These are phyloP conservation scores for Immersiella caudata DNA, from an alignment of 495 filamentous ascomycete genomes.

Conservation along the genomic window DNA sequence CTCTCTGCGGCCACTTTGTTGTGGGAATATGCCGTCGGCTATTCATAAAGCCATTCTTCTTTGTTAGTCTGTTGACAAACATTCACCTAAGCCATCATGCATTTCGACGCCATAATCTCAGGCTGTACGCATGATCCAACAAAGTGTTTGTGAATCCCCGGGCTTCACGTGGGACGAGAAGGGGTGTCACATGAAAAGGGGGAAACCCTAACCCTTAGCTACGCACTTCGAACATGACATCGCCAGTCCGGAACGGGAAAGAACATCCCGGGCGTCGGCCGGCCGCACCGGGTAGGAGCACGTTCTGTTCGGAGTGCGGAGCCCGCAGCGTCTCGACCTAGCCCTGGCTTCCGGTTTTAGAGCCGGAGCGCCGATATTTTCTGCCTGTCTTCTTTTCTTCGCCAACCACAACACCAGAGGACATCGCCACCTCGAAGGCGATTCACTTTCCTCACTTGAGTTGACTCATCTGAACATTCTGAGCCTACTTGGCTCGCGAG, in stretches of 20 bases:
- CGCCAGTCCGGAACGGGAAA: neutral
- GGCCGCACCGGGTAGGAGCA: neutral
- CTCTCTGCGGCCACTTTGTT: no score
- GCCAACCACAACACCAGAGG: neutral
- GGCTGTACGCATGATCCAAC: neutral
- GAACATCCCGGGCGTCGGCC: neutral
- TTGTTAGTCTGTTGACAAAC: no score
- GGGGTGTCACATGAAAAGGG: neutral
- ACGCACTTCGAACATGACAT: neutral
- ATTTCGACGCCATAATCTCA: no score
- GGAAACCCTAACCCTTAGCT: neutral
- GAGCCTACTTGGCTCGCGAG: neutral
- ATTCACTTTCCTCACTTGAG: neutral
- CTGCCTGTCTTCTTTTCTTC: neutral
- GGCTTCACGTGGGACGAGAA: neutral
- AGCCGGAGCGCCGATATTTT: neutral
- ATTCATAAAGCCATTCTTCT: no score
- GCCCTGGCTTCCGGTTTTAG: neutral
- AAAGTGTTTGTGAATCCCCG: neutral
- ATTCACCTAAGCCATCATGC: no score
- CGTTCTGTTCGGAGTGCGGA: neutral
- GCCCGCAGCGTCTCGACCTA: neutral
- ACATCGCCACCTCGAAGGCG: neutral
- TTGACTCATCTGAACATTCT: neutral
- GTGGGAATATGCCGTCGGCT: no score